Percentiles rank a stretch among this genome's conserved stretches.
phyloP scores from a whole-genome alignment of 164 flowering plant species.

The Akebia trifoliata region DNA sequence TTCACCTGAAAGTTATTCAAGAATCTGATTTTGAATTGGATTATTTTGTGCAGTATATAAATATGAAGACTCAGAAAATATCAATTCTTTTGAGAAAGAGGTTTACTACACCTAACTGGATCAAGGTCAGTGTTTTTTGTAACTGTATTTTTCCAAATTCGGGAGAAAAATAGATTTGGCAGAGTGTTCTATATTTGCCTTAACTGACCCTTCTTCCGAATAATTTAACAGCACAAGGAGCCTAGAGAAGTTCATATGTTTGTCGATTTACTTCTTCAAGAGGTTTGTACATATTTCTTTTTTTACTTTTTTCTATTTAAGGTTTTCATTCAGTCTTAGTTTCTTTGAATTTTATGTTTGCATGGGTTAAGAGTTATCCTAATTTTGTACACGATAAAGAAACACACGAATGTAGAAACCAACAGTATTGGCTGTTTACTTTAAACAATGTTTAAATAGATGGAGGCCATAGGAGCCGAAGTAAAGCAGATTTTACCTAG shows the following conservation, averaged over 20 bases:
- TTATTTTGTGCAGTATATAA: conserved; percentile 59
- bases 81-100: conserved; percentile 82
- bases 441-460: too few relatives aligned
- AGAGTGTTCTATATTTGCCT: not conserved
- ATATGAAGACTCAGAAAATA: conserved; percentile 72
- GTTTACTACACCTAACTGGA: conserved; percentile 93
- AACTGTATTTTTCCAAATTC: not conserved
- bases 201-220: conserved; percentile 14
- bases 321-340: not conserved
- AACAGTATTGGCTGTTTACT: too few relatives aligned
- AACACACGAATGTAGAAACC: too few relatives aligned
- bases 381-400: too few relatives aligned
- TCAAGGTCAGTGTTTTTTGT: conserved; percentile 56
- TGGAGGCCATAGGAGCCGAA: conserved; percentile 63
- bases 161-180: not conserved
- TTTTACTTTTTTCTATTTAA: not conserved
- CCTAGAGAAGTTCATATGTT: conserved; percentile 99
- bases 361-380: too few relatives aligned
- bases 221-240: conserved; percentile 82
- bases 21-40: not conserved
- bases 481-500: conserved; percentile 80
- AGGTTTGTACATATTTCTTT: conserved; percentile 45
- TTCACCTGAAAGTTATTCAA: not conserved
- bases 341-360: not conserved
- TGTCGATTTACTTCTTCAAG: conserved; percentile 90